These are phyloP conservation scores for Rhynchospora breviuscula DNA, from an alignment of 176 grass and related monocot species.

Conservation along the genomic window DNA sequence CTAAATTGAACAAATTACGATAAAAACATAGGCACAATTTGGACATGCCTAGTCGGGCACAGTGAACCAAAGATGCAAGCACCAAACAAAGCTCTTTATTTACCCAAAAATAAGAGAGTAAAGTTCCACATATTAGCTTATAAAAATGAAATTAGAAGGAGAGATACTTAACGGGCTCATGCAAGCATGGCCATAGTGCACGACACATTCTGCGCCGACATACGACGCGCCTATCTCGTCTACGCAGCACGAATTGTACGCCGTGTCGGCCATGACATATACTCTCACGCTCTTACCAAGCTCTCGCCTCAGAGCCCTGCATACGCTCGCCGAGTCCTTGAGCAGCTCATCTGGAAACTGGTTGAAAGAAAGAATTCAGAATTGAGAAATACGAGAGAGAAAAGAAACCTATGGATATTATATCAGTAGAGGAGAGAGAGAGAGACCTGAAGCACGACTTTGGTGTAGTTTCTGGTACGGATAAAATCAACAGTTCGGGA, in stretches of 20 bases:
- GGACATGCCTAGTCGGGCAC: background rate
- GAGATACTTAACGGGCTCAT: constrained; percentile 74
- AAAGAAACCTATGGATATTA: background rate
- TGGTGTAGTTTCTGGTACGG: constrained; percentile 44
- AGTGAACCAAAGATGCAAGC: background rate
- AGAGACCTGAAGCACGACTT: constrained; percentile 65
- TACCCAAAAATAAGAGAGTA: background rate
- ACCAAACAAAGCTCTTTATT: background rate
- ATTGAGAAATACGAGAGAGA: background rate
- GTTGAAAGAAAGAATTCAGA: background rate
- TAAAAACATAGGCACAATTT: background rate
- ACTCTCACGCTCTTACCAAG: constrained; percentile 38
- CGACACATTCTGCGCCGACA: constrained; percentile 73
- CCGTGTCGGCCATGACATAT: constrained; percentile 89
- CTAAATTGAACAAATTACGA: background rate
- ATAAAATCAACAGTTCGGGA: constrained; percentile 49
- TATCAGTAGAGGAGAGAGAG: background rate
- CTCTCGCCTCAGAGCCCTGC: constrained; percentile 43
- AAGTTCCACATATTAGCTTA: background rate
- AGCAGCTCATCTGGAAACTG: constrained; percentile 83
- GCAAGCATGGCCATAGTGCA: constrained; percentile 93
- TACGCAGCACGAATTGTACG: constrained; percentile 87
- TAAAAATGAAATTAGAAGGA: background rate
- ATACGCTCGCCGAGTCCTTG: constrained; percentile 48
- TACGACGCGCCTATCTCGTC: constrained; percentile 87